A percentile compares a stretch with the other conserved stretches of the same genome.
phyloP scores from a whole-genome alignment of 129 eudicot genomes.

The Deinandra increscens region DNA sequence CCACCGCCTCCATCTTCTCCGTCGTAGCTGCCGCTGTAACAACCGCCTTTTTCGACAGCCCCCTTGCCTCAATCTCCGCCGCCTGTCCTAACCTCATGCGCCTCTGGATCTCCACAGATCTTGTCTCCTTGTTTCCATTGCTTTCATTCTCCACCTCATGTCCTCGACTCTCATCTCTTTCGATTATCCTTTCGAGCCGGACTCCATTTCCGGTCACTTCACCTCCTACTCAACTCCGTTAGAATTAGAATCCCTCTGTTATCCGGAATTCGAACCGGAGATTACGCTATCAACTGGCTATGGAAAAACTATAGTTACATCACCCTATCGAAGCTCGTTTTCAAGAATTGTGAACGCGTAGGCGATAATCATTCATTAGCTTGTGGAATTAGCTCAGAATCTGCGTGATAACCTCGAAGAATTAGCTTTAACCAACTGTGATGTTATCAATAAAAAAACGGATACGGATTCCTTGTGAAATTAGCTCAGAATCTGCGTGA shows the following conservation, averaged over 20 bases:
- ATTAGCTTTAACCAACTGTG: constrained; percentile 59
- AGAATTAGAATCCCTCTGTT: constrained; percentile 36
- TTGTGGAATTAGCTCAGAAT: too few species aligned
- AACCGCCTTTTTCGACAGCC: constrained; percentile 29
- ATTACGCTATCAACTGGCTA: constrained; percentile 42
- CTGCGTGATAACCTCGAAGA: constrained; percentile 53
- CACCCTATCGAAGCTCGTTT: constrained; percentile 40
- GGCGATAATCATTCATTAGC: constrained; percentile 47
- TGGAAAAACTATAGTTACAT: constrained; percentile 53
- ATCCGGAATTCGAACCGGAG: constrained; percentile 44
- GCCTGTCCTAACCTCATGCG: constrained; percentile 46
- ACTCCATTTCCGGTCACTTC: neutral
- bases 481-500: constrained; percentile 42
- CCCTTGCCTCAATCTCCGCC: constrained; percentile 35
- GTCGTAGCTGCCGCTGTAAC: too few species aligned
- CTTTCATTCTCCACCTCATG: constrained; percentile 46
- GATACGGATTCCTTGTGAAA: too few species aligned
- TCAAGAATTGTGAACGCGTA: constrained; percentile 64
- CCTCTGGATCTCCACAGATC: constrained; percentile 45
- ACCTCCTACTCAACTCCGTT: constrained; percentile 17
- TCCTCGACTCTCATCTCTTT: constrained; percentile 41
- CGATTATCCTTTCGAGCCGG: constrained; percentile 39
- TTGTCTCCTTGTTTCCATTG: constrained; percentile 38
- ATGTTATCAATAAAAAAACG: constrained; percentile 53
- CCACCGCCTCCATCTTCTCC: constrained; percentile 15